A percentile compares a stretch with the other conserved stretches of the same genome.
These are phyloP conservation scores for Fusarium duplospermum DNA, from an alignment of 2,329 filamentous ascomycete species.

Conservation along the genomic window DNA sequence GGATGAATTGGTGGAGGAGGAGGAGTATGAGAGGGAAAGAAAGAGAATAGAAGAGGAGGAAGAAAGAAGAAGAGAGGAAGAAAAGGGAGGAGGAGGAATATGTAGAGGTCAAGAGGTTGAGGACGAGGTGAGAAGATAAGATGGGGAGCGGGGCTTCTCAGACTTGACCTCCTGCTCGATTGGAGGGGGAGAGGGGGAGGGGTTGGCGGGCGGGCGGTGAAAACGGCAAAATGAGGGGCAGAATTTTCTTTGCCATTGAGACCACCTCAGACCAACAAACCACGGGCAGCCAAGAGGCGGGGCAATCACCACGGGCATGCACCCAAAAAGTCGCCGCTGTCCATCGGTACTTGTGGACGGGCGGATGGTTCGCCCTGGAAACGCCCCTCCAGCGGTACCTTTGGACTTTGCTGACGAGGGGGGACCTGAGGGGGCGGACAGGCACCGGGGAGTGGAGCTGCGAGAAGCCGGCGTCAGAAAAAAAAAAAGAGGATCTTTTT, in stretches of 20 bases:
- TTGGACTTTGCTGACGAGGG: not conserved
- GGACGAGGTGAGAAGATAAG: conserved; percentile 36
- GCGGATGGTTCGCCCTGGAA: conserved; percentile 16
- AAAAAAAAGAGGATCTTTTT: conserved; percentile 32
- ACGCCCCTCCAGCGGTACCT: conserved; percentile 14
- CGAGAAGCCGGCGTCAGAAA: conserved; percentile 24
- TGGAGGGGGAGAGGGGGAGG: conserved; percentile 29
- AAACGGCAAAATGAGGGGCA: conserved; percentile 45
- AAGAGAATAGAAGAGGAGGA: conserved; percentile 33
- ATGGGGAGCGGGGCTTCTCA: conserved; percentile 38
- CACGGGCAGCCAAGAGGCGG: conserved; percentile 24
- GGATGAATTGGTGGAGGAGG: conserved; percentile 42
- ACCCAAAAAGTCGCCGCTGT: not conserved
- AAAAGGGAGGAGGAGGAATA: conserved; percentile 37
- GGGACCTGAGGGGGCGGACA: conserved; percentile 4
- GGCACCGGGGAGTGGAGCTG: conserved; percentile 30
- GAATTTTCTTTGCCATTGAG: conserved; percentile 43
- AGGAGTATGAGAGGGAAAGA: conserved; percentile 40
- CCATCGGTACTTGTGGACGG: conserved; percentile 27
- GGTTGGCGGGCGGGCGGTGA: conserved; percentile 43
- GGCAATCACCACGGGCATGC: conserved; percentile 14
- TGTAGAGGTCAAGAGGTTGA: conserved; percentile 30
- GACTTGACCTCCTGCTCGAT: conserved; percentile 17
- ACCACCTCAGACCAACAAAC: conserved; percentile 15
- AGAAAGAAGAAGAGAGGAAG: conserved; percentile 25